Base-by-base conservation (phyloP, 805 yeast species). In the Komagataella ulmi region DNA sequence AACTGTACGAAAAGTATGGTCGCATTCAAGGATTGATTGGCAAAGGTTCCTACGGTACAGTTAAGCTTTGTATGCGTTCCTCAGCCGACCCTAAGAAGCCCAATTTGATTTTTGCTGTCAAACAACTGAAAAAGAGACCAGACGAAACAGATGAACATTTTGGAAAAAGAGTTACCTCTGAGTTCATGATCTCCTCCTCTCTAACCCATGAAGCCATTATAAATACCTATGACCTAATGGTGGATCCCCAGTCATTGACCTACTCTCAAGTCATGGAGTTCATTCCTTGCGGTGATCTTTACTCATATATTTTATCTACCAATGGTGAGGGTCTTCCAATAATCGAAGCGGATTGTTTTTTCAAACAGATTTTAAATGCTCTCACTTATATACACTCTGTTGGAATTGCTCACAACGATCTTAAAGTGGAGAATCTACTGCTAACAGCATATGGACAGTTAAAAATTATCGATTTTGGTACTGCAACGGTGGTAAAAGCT, bases 261-360 rank as follows among this genome's bases (percentile, higher is more conserved):
- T 83, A 83, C 69, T 79, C 85, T 51, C 96, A 91, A 66, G 88
- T 93, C 51, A 89, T 93, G 97, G 99, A 93, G 68, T 91, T 83
- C 65, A 87, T 96, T 59, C 88, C 95, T 6, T 89, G 89, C 55
- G 95, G 95, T 53, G 95, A 85, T 63, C 68, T 85, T 24, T 85
- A 81, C 61, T 69, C 84, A 1, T 68, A 84, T 40, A 75, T 83
- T 50, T 65, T 76, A 19, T 69, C 76, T 24, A 69, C 76, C 0
- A 67, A 77, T 48, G 75, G 79, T 3, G 71, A 72, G 10, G 77
- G 77, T 2, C 65, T 85, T 17, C 79, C 80, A 55, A 75, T 73
- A 4, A 59, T 71, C 17, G 97, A 90, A 63, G 81, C 91, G 40
- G 97, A 90, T 65, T 90, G 97, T 65, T 86, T 85, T 61, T 78